These are phyloP conservation scores for Lipomyces sp. DNA, from an alignment of 805 yeast genomes.

Conservation along the genomic window DNA sequence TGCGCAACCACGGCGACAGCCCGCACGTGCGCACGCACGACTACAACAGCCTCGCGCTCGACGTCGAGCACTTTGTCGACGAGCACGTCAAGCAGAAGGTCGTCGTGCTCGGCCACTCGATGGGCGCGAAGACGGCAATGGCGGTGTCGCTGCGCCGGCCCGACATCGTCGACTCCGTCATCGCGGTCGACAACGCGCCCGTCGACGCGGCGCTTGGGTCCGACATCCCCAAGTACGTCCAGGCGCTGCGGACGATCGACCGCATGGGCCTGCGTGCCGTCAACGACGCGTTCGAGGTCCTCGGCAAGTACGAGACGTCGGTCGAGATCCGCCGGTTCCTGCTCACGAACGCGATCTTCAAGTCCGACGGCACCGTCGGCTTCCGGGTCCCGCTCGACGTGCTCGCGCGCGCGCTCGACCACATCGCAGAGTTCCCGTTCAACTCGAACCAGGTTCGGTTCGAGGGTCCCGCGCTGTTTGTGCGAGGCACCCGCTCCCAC, in stretches of 20 bases:
- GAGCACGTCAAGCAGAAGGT: constrained; percentile 41
- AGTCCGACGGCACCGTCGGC: constrained; percentile 40
- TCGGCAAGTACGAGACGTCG: constrained; percentile 56
- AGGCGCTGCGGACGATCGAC: constrained; percentile 58
- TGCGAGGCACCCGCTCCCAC: constrained; percentile 71
- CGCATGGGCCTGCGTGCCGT: constrained; percentile 46
- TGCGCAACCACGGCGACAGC: constrained; percentile 90
- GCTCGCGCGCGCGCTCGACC: constrained; percentile 62
- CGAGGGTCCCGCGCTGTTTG: constrained; percentile 70
- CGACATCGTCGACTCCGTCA: constrained; percentile 54
- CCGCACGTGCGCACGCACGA: constrained; percentile 72
- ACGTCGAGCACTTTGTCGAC: constrained; percentile 68
- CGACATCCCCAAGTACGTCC: constrained; percentile 64
- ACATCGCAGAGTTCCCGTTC: constrained; percentile 75
- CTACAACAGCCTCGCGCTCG: constrained; percentile 78
- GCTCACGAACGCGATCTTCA: constrained; percentile 60
- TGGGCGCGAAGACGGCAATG: constrained; percentile 94
- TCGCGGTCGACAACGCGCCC: constrained; percentile 90
- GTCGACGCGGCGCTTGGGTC: constrained; percentile 57
- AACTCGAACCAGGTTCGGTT: constrained; percentile 53
- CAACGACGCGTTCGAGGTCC: constrained; percentile 63
- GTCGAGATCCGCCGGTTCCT: constrained; percentile 70
- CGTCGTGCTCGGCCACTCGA: constrained; percentile 44
- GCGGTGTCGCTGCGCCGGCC: constrained; percentile 71
- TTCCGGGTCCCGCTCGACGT: constrained; percentile 69